These are phyloP conservation scores for Evansstolkia leycettana DNA, from an alignment of 495 filamentous ascomycete species.

Conservation along the genomic window DNA sequence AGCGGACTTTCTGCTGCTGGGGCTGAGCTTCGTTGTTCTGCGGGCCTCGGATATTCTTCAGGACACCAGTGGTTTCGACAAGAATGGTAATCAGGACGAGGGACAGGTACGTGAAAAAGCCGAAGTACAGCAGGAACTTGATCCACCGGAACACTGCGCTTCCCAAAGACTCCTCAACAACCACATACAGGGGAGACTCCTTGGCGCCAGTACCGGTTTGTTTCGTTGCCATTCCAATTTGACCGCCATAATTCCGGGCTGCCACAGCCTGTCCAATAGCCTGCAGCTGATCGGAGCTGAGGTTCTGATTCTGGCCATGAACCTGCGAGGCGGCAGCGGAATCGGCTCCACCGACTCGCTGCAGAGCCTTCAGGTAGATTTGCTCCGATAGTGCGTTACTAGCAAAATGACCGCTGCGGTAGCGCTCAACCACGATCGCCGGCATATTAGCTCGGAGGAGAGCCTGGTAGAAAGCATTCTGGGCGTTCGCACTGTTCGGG, in stretches of 20 bases:
- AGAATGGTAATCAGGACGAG: conserved; percentile 65
- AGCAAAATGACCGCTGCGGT: conserved; percentile 75
- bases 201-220: conserved; percentile 53
- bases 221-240: conserved; percentile 33
- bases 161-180: conserved; percentile 83
- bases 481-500: conserved; percentile 68
- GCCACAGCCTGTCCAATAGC: conserved; percentile 81
- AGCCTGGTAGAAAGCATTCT: conserved; percentile 87
- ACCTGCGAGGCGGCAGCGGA: conserved; percentile 21
- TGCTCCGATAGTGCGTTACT: conserved; percentile 59
- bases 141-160: conserved; percentile 77
- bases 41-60: conserved; percentile 64
- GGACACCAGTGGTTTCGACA: conserved; percentile 60
- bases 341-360: conserved; percentile 47
- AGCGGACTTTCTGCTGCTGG: conserved; percentile 80
- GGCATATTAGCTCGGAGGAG: conserved; percentile 88
- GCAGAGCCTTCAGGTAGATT: conserved; percentile 63
- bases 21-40: conserved; percentile 74
- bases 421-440: conserved; percentile 78
- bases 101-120: conserved; percentile 58
- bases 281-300: conserved; percentile 57
- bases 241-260: conserved; percentile 57
- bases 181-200: conserved; percentile 76
- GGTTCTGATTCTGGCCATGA: conserved; percentile 22
- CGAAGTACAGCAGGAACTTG: conserved; percentile 71